Percentiles rank a stretch among this genome's conserved stretches.
Evolutionary conservation across 23 red algal genomes (phyloP).

Genomic region (Cyanidiococcus yangmingshanensis): DNA sequence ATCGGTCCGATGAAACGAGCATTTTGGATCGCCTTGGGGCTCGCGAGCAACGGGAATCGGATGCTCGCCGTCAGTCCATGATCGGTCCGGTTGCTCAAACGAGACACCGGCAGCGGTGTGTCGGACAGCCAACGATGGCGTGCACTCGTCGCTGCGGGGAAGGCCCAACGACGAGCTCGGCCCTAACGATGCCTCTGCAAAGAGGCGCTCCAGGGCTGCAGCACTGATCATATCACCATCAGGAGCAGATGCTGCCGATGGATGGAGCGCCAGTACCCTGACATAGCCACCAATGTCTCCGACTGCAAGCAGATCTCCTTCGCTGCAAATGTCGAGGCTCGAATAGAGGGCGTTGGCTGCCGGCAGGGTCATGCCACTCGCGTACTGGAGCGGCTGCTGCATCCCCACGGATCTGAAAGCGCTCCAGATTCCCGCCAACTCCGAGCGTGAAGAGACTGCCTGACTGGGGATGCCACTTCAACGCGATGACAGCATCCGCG

Average conservation of each 20-base stretch:
- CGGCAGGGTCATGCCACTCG: background rate
- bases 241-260: too few relatives aligned
- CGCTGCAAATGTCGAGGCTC: background rate
- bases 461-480: background rate
- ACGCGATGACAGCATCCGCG: background rate
- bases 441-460: background rate
- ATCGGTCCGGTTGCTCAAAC: too few relatives aligned
- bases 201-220: too few relatives aligned
- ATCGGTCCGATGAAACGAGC: background rate
- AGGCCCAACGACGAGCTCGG: too few relatives aligned
- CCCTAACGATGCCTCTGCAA: too few relatives aligned
- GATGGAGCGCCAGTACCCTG: too few relatives aligned
- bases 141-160: too few relatives aligned
- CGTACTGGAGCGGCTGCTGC: background rate
- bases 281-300: background rate
- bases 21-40: background rate
- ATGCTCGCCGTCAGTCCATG: too few relatives aligned
- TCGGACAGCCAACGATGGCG: too few relatives aligned
- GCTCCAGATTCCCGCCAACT: background rate
- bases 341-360: background rate
- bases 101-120: too few relatives aligned
- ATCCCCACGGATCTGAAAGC: background rate
- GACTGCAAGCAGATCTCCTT: background rate
- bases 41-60: slow-evolving; percentile 1
- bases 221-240: too few relatives aligned